Base-by-base conservation (phyloP, 192 early-diverging fungal species). In the Coemansia umbellata region DNA sequence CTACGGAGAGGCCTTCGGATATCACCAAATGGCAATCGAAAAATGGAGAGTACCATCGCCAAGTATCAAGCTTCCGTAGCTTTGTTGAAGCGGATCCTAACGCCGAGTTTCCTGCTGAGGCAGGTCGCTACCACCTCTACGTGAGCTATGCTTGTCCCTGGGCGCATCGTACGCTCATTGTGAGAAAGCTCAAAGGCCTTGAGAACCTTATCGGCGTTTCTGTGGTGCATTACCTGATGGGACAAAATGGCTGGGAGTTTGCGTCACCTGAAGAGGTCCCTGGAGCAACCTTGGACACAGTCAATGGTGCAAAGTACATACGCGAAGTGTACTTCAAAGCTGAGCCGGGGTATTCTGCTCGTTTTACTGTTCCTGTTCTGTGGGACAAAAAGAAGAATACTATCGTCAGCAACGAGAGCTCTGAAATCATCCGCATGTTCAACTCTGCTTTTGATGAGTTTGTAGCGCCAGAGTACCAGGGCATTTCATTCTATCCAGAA, bases 391-490 rank as follows among this genome's bases (percentile, higher is more conserved):
- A 95, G 74, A 70, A 73, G 23, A 42, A 83, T 33, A 98, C 93
- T 21, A 97, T 98, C 47, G 87, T 91, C 14, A 98, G 92, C 85
- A 98, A 98, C 74, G 96, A 98, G 76, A 85, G 82, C 55, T 89
- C 88, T 5, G 96, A 98, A 62, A 96, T 98, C 41, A 97, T 98
- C 45, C 83, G 92, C 19, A 93, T 95, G 74, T 78, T 98, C 55
- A 96, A 98, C 82, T 78, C 82, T 2, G 87, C 78, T 2, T 98
- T 98, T 49, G 87, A 97, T 60, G 82, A 85, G 19, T 74, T 85
- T 44, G 63, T 88, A 0, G 76, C 75, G 14, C 74, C 80, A 30
- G 78, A 78, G 51, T 84, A 80, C 52, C 85, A 83, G 5, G 84
- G 74, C 7, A 47, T 89, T 30, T 83, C 81, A 28, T 92, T 81